These are phyloP conservation scores for Lachnellula subtilissima DNA, from an alignment of 2,329 filamentous ascomycete genomes.

Conservation along the genomic window DNA sequence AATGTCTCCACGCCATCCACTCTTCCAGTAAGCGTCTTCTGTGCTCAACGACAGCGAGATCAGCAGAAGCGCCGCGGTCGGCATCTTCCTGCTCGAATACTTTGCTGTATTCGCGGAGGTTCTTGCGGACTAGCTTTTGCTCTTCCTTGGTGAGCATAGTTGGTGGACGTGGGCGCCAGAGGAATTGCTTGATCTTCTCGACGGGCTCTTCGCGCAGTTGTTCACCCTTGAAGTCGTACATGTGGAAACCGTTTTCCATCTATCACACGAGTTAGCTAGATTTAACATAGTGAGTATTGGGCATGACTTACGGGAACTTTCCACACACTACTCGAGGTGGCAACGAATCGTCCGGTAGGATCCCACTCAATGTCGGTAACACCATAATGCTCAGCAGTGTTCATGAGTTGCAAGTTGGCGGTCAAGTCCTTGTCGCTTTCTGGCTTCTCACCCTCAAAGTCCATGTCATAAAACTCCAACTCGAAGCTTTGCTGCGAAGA, in stretches of 20 bases:
- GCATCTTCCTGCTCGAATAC: slow-evolving; percentile 93
- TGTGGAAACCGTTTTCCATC: slow-evolving; percentile 99
- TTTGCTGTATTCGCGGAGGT: slow-evolving; percentile 92
- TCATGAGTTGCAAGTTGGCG: slow-evolving; percentile 93
- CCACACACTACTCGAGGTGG: slow-evolving; percentile 90
- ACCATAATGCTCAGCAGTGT: slow-evolving; percentile 90
- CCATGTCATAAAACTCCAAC: slow-evolving; percentile 94
- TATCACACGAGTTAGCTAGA: slow-evolving; percentile 37
- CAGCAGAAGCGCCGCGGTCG: slow-evolving; percentile 87
- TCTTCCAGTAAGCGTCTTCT: slow-evolving; percentile 78
- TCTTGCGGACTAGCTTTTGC: slow-evolving; percentile 97
- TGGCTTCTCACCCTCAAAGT: slow-evolving; percentile 95
- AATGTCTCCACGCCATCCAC: slow-evolving; percentile 80
- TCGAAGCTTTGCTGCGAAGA: slow-evolving; percentile 91
- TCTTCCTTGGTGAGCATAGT: slow-evolving; percentile 95
- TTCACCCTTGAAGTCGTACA: slow-evolving; percentile 94
- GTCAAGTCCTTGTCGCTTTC: slow-evolving; percentile 91
- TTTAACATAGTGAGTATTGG: not conserved
- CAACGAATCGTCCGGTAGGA: slow-evolving; percentile 89
- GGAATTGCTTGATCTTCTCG: slow-evolving; percentile 96
- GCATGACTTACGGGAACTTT: slow-evolving; percentile 78
- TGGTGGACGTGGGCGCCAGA: slow-evolving; percentile 86
- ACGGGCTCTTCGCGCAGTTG: slow-evolving; percentile 84
- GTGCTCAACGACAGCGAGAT: slow-evolving; percentile 87
- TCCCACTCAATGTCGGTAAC: slow-evolving; percentile 99